Conservation (phyloP, 495 filamentous ascomycete genomes). For the Lichenothelia convexa region DNA sequence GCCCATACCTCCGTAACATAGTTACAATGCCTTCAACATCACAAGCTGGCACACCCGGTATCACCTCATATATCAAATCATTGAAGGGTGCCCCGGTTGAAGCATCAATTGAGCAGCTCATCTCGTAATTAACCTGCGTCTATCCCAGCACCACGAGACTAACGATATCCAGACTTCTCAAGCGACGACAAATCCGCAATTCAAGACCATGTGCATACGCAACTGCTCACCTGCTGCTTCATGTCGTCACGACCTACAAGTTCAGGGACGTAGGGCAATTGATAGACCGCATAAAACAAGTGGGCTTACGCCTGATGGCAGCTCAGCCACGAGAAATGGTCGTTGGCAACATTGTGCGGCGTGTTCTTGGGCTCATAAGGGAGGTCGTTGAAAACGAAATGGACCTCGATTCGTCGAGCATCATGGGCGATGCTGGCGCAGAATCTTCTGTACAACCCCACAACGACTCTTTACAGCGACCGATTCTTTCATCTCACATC, state of each 20-base stretch:
- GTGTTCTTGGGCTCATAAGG: slow-evolving; percentile 75
- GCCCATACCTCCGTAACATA: too few species aligned
- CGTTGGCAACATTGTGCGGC: slow-evolving; percentile 82
- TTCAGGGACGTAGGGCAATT: slow-evolving; percentile 59
- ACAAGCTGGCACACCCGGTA: slow-evolving; percentile 40
- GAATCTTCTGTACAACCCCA: not conserved
- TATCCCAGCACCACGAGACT: slow-evolving; percentile 5
- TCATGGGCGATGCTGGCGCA: slow-evolving; percentile 26
- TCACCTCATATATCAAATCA: slow-evolving; percentile 59
- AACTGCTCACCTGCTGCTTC: slow-evolving; percentile 69
- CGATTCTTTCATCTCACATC: slow-evolving; percentile 19
- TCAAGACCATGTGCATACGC: slow-evolving; percentile 77
- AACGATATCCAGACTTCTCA: slow-evolving; percentile 46
- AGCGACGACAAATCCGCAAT: slow-evolving; percentile 72
- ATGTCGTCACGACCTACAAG: slow-evolving; percentile 56
- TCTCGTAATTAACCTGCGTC: slow-evolving; percentile 39
- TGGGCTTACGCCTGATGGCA: slow-evolving; percentile 53
- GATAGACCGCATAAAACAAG: slow-evolving; percentile 53
- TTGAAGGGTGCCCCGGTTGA: slow-evolving; percentile 56
- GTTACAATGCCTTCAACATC: slow-evolving; percentile 33
- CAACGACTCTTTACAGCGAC: slow-evolving; percentile 18
- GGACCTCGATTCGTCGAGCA: slow-evolving; percentile 45
- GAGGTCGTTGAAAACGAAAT: slow-evolving; percentile 75
- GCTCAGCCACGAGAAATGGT: slow-evolving; percentile 80
- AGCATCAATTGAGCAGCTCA: slow-evolving; percentile 59